These are phyloP conservation scores for Yamadazyma trypodendri DNA, from an alignment of 1,139 yeast genomes.

Conservation along the genomic window DNA sequence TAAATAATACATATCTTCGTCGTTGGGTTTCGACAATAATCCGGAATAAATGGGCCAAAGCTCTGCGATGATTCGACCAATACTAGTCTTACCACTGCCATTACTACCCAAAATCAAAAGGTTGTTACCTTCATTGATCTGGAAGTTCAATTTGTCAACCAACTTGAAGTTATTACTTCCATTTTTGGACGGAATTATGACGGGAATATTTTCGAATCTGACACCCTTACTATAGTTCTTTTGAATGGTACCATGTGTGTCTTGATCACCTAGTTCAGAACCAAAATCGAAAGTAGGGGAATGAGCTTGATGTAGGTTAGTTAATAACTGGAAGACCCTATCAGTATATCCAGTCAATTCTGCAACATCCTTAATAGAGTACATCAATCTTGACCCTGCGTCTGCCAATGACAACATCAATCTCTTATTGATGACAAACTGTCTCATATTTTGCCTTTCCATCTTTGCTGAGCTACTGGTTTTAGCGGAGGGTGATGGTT, in stretches of 20 bases:
- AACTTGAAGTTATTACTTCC: conserved; percentile 58
- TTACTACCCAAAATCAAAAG: conserved; percentile 81
- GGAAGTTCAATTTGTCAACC: conserved; percentile 59
- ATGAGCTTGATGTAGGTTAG: conserved; percentile 80
- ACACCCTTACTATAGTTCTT: conserved; percentile 69
- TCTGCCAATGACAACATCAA: conserved; percentile 89
- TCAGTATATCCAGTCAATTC: conserved; percentile 90
- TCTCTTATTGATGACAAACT: conserved; percentile 86
- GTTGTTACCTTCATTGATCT: conserved; percentile 59
- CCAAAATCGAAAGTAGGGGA: conserved; percentile 68
- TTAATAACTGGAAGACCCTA: conserved; percentile 71
- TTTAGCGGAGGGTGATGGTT: background rate
- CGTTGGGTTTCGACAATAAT: conserved; percentile 74
- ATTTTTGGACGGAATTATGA: conserved; percentile 67
- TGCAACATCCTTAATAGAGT: conserved; percentile 89
- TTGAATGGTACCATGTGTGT: conserved; percentile 80
- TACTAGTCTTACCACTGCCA: conserved; percentile 88
- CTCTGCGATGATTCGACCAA: conserved; percentile 81
- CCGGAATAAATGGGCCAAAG: conserved; percentile 92
- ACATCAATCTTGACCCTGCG: conserved; percentile 96
- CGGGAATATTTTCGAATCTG: conserved; percentile 78
- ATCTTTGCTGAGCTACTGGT: conserved; percentile 11
- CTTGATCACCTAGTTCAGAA: conserved; percentile 45
- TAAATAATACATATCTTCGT: conserved; percentile 67
- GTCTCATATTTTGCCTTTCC: conserved; percentile 69